Conservation (phyloP, 331 rosid genomes). For the Phaseolus coccineus region DNA sequence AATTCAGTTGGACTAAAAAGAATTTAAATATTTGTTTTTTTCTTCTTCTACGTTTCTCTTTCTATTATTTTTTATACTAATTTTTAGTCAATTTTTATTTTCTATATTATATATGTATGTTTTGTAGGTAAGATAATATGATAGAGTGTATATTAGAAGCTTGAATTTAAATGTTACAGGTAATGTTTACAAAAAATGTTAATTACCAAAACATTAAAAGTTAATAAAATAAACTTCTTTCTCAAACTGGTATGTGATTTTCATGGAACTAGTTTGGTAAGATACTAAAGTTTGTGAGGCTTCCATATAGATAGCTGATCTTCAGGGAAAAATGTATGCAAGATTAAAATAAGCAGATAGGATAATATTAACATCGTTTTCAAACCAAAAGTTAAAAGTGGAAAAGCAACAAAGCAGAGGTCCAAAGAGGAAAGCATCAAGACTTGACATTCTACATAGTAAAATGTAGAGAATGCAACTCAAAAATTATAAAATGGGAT, state of each 20-base stretch:
- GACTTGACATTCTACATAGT: slow-evolving; percentile 18
- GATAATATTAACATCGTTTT: neutral
- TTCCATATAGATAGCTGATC: neutral
- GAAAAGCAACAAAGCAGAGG: neutral
- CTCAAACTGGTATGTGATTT: neutral
- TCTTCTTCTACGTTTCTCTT: too few relatives aligned
- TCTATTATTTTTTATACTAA: too few relatives aligned
- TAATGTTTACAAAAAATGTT: neutral
- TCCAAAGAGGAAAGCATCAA: slow-evolving; percentile 20
- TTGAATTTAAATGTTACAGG: neutral
- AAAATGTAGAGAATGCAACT: slow-evolving; percentile 28
- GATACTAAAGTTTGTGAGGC: neutral
- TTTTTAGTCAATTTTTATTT: too few relatives aligned
- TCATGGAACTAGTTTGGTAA: neutral
- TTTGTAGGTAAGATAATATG: too few relatives aligned
- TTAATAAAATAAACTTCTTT: neutral
- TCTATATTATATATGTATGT: too few relatives aligned
- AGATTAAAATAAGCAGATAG: neutral
- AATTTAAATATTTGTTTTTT: too few relatives aligned
- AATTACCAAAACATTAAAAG: too few relatives aligned
- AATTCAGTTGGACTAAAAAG: too few relatives aligned
- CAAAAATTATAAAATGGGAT: slow-evolving; percentile 50
- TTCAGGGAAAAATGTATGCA: neutral
- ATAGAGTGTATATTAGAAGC: too few relatives aligned
- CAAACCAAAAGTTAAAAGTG: neutral